Percentiles rank a stretch among this genome's conserved stretches.
Evolutionary conservation across 768 basidiomycete genomes (phyloP).

Genomic region (Hydnomerulius pinastri): DNA sequence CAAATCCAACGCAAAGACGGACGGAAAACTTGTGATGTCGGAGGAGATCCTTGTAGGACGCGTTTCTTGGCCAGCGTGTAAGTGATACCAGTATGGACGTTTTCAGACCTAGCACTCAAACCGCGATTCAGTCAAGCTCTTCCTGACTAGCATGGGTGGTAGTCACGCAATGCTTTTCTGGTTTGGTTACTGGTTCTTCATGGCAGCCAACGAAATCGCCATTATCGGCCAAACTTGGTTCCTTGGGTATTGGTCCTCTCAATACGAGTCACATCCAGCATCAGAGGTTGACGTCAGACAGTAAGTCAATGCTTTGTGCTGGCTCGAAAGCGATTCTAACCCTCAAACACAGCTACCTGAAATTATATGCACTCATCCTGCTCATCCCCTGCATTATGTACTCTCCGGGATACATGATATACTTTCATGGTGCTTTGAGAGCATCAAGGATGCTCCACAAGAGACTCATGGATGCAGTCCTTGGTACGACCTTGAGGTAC

Average conservation of each 20-base stretch:
- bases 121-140: constrained; percentile 35
- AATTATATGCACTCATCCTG: constrained; percentile 41
- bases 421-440: constrained; percentile 47
- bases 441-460: constrained; percentile 57
- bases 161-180: constrained; percentile 32
- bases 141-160: constrained; percentile 26
- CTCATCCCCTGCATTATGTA: constrained; percentile 34
- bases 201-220: constrained; percentile 24
- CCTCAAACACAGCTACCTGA: constrained; percentile 46
- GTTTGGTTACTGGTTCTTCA: constrained; percentile 20
- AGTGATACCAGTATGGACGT: constrained; percentile 8
- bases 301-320: constrained; percentile 25
- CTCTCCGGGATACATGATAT: constrained; percentile 38
- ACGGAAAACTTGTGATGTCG: constrained; percentile 60
- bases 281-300: constrained; percentile 35
- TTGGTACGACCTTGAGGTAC: constrained; percentile 64
- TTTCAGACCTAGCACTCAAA: constrained; percentile 19
- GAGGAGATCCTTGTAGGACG: constrained; percentile 67
- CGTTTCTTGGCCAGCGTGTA: constrained; percentile 51
- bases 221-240: constrained; percentile 40
- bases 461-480: constrained; percentile 50
- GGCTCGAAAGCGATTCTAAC: not conserved
- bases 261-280: constrained; percentile 37
- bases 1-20: constrained; percentile 24
- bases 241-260: constrained; percentile 46